Conservation (phyloP, 331 rosid genomes). For the Acacia pycnantha region DNA sequence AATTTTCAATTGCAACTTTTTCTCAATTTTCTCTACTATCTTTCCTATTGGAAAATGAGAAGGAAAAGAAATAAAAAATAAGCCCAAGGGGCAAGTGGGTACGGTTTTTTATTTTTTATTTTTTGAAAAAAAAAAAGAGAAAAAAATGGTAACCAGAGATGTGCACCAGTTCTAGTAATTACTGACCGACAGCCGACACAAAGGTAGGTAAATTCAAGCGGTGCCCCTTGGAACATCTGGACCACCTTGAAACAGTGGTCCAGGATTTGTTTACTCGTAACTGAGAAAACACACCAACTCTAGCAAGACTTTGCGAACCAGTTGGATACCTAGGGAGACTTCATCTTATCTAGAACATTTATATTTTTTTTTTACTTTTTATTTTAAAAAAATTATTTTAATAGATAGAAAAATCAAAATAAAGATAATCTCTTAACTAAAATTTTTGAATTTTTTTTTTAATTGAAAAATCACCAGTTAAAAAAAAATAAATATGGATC, state of each 20-base stretch:
- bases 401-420: fast-evolving
- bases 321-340: no score
- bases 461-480: no score
- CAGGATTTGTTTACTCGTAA: conserved; percentile 7
- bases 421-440: no score
- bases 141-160: not conserved
- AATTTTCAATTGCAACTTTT: no score
- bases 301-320: conserved; percentile 3
- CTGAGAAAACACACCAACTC: conserved; percentile 22
- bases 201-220: conserved; percentile 12
- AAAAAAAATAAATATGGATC: no score
- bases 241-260: conserved; percentile 32
- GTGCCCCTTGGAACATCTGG: conserved; percentile 15
- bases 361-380: no score
- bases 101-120: no score
- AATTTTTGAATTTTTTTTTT: no score
- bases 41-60: not conserved
- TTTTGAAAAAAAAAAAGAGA: no score
- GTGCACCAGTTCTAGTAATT: not conserved
- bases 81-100: not conserved
- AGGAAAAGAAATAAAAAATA: not conserved
- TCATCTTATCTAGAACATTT: no score
- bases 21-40: not conserved
- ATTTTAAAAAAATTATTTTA: no score
- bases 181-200: conserved; percentile 19